phyloP scores from a whole-genome alignment of 73 alveolate species.

The Paramecium sexaurelia region DNA sequence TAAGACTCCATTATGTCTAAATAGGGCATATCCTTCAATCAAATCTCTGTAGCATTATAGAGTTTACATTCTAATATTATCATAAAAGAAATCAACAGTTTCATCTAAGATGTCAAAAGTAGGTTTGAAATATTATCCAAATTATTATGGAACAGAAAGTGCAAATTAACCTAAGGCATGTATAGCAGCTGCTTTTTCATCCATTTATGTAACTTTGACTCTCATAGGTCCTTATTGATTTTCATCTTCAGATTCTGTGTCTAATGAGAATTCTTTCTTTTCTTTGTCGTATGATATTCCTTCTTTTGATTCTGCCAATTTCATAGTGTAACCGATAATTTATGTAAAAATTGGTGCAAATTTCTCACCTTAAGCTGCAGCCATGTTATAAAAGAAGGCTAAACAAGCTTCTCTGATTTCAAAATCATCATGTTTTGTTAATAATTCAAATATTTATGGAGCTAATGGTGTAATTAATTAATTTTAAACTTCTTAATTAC shows the following conservation, averaged over 20 bases:
- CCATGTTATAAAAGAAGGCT: slow-evolving; percentile 67
- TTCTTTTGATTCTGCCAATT: slow-evolving; percentile 62
- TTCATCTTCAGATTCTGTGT: slow-evolving; percentile 66
- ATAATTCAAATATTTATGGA: slow-evolving; percentile 52
- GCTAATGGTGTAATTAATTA: slow-evolving; percentile 60
- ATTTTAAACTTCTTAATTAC: slow-evolving; percentile 19
- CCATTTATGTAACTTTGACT: slow-evolving; percentile 53
- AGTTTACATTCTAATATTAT: slow-evolving; percentile 55
- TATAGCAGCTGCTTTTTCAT: slow-evolving; percentile 69
- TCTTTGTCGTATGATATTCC: slow-evolving; percentile 52
- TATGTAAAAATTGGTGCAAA: slow-evolving; percentile 54
- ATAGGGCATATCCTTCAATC: slow-evolving; percentile 53
- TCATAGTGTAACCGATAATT: slow-evolving; percentile 53
- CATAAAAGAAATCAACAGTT: slow-evolving; percentile 55
- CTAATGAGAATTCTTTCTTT: slow-evolving; percentile 66
- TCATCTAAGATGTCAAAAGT: slow-evolving; percentile 57
- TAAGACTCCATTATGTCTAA: slow-evolving; percentile 29
- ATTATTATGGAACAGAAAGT: slow-evolving; percentile 46
- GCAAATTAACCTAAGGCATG: slow-evolving; percentile 69
- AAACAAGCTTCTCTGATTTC: slow-evolving; percentile 71
- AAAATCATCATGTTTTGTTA: slow-evolving; percentile 49
- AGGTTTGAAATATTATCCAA: slow-evolving; percentile 46
- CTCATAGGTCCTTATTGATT: slow-evolving; percentile 60
- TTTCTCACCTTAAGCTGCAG: slow-evolving; percentile 63
- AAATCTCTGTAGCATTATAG: slow-evolving; percentile 65